Base-by-base conservation (phyloP, 345 rosid species). In the Melastoma malabathricum region DNA sequence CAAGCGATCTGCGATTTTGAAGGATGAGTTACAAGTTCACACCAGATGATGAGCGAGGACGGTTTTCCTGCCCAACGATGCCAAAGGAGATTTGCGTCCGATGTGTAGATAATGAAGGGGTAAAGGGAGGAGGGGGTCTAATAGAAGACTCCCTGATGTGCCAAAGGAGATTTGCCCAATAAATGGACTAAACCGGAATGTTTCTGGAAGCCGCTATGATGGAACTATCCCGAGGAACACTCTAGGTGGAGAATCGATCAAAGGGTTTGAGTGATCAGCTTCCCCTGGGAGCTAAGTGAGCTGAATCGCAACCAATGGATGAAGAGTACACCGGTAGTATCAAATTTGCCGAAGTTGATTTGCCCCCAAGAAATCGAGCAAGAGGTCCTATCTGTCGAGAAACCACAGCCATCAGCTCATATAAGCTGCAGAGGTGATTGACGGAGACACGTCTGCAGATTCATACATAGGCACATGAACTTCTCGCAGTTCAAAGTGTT, bases 151-250 rank as follows among this genome's bases (percentile, higher is more conserved):
- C 78, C 38, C 38, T 48, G 4, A 34, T 47, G 54, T 65, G 78
- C 84, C 84, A 72, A 78, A 78, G 78, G 76, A 78, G 80, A 78
- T 72, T 78, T 78, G 79, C 83, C 84, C 76, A 62, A 39, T 15
- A 59, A 59, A 41, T 63, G 77, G 78, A 69, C 74, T 51, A 38
- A 44, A 64, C 19, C 27, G 46, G 47, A 54, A 59, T 59, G 23
- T 59, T 52, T 38, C 51, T 43, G 46, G 51, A 67, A 38, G 52
- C 59, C 44, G 44, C 27, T 12, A 55, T 25, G 27, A 12, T 15
- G 18, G 50, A 52, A 44, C 15, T 18, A n/a, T 2, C 5, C 41
- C 43, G 53, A 50, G 60, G 18, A 53, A 44, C 44, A 59, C 10
- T 46, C 50, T 27, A 15, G 10, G 46, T 56, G 17, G n/a, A 34